Evolutionary conservation across 2,329 filamentous ascomycete genomes (phyloP), one percentile per base, ranked within the genome.

Genomic region (Cucurbitaria berberidis): DNA sequence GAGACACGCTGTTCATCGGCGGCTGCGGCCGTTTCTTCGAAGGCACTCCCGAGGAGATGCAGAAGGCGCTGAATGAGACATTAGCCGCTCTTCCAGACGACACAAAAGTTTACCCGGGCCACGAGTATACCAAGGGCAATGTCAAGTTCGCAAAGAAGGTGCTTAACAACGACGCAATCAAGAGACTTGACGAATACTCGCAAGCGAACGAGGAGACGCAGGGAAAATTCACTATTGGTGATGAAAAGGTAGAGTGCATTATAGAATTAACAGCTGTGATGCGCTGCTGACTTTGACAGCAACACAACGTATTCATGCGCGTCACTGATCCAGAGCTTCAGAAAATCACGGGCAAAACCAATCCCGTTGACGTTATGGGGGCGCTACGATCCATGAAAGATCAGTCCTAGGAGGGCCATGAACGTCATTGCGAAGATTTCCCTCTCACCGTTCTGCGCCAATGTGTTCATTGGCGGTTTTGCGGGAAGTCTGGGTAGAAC

Each of bases 61-160:
- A 99, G 78, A 89, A 86, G 65, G 93, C 95, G 0, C 76, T 99
- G 67, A 99, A 99, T 76, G 86, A 91, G 77, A 90, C 87, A 0
- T 83, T 99, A 39, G 90, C 85, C 2, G 78, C 85, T 5, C 78
- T 99, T 50, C 93, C 95, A 0, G 89, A 96, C 64, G 92, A 98
- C 66, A 98, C 95, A 1, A 89, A 89, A 60, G 91, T 99, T 60
- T 99, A 91, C 72, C 93, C 93, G 16, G 95, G 95, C 3, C 95
- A 99, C 69, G 95, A 98, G 76, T 99, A 99, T 78, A 99, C 95
- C n/a, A 96, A 95, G 77, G 84, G 89, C 45, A 99, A 99, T 70
- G 91, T 95, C 68, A 91, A 91, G 73, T 99, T 99, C 71, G 88
- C 86, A 42, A 78, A 89, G 53, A 89, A 88, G 2, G 89, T 98